Evolutionary conservation across 106 monocot genomes (phyloP), one percentile per base, ranked within the genome.

Genomic region (Phalaenopsis equestris): DNA sequence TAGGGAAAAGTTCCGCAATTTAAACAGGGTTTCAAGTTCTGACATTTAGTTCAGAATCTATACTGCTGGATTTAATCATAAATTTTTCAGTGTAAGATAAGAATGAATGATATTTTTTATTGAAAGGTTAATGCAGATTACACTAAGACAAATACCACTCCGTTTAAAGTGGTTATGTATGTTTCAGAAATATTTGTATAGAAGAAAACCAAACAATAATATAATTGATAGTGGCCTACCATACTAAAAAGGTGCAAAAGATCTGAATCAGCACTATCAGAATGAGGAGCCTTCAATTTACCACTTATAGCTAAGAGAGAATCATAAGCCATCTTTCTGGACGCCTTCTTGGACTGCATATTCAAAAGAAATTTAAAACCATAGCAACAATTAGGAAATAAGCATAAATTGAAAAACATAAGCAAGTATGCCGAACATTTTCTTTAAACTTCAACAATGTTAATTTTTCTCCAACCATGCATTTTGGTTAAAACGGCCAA

Each of bases 261-360:
- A 84, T 84, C 84, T 46, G 87, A 87, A 57, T 86, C 87, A 39
- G 68, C 15, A 79, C 77, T 57, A 76, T 18, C 49, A 83, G 79
- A 75, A 11, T 87, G 48, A 19, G 85, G 79, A 39, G 83, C 80
- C 78, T 93, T 94, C 79, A 99, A 88, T 80, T 72, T 89, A 72
- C 19, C 39, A 83, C 87, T 91, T 73, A 82, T 85, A 19, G 75
- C 81, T 42, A 94, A 58, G 24, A 99, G 84, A 75, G 87, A 55
- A 88, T 94, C 91, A 82, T 94, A 94, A 76, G 94, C 92, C 56
- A 92, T 56, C 76, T 90, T 94, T 73, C 94, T 89, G 15, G 90
- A 87, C 75, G 91, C 94, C 72, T 94, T 87, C 77, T 93, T 91
- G 9, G 94, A 87, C 98, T 99, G 82, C 80, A 87, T 21, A 80